Conservation (phyloP, 495 filamentous ascomycete species). For the Penicillium canariense region DNA sequence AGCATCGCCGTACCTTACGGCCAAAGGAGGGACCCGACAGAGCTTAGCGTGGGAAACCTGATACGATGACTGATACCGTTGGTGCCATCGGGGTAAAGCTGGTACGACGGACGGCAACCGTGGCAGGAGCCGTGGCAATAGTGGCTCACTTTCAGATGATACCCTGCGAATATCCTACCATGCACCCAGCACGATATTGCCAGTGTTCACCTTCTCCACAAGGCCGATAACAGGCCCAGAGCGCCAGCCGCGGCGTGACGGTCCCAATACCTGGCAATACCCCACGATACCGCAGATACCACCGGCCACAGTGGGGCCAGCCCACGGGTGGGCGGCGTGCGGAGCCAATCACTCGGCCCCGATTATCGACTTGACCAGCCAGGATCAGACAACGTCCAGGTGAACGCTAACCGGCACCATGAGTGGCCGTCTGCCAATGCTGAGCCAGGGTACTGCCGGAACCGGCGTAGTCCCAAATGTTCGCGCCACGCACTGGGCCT, state of each 20-base stretch:
- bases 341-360: not conserved
- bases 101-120: not conserved
- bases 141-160: constrained; percentile 7
- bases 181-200: no score
- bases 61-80: not conserved
- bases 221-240: not conserved
- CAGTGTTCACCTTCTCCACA: not conserved
- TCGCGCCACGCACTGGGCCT: constrained; percentile 3
- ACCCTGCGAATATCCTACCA: no score
- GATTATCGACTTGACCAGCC: constrained; percentile 1
- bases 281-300: constrained; percentile 1
- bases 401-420: not conserved
- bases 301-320: not conserved
- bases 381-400: constrained; percentile 1
- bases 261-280: not conserved
- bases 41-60: constrained; percentile 1
- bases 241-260: not conserved
- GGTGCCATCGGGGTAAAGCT: not conserved
- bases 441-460: not conserved
- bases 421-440: not conserved
- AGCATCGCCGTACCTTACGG: not conserved
- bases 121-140: constrained; percentile 21
- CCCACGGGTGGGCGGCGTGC: not conserved
- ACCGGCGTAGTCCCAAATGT: constrained; percentile 12
- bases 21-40: not conserved